A percentile compares a stretch with the other conserved stretches of the same genome.
These are phyloP conservation scores for Psidium friedrichsthalianum DNA, from an alignment of 345 rosid species.

Conservation along the genomic window DNA sequence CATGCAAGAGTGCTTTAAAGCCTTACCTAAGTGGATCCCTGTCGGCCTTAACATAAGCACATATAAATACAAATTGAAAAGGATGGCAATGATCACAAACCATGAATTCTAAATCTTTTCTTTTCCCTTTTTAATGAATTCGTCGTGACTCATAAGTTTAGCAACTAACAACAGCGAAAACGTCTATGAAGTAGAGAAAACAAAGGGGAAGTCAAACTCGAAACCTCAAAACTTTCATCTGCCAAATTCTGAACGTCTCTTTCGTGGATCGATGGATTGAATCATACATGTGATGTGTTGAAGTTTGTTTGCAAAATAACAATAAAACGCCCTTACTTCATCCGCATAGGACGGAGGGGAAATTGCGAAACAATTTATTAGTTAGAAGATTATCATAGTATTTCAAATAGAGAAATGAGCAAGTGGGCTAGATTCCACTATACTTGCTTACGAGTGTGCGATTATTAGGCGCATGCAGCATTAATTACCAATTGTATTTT, in stretches of 20 bases:
- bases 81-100: background rate
- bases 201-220: background rate
- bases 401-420: too few species aligned
- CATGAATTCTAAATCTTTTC: background rate
- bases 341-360: too few species aligned
- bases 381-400: too few species aligned
- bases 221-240: background rate
- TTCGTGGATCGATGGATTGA: background rate
- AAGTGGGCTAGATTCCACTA: too few species aligned
- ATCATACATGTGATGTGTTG: too few species aligned
- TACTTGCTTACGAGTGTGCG: too few species aligned
- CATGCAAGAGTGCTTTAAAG: background rate
- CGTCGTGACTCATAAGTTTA: background rate
- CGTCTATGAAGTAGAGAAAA: background rate
- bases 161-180: background rate
- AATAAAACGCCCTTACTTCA: too few species aligned
- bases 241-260: background rate
- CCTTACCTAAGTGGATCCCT: conserved; percentile 2
- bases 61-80: background rate
- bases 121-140: background rate
- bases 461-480: too few species aligned
- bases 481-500: too few species aligned
- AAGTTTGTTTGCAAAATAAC: too few species aligned
- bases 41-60: background rate
- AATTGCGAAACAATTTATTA: too few species aligned